Base-by-base conservation (phyloP, 306 rosid species). In the Morella rubra region DNA sequence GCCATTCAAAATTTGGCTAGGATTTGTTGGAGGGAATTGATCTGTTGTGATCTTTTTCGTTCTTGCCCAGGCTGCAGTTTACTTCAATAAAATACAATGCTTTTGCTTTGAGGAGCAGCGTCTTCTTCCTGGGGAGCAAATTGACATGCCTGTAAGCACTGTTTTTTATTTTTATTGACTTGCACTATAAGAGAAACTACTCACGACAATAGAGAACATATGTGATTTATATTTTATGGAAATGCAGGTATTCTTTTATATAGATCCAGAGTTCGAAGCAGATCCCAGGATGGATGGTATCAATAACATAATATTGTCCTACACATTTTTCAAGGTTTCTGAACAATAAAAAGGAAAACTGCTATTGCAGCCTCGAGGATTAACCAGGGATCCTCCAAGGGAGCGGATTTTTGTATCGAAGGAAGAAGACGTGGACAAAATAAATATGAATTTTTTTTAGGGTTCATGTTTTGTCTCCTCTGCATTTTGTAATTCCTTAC, bases 91-190 rank as follows among this genome's bases (percentile, higher is more conserved):
- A 86, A 95, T 95, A 75, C 98, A 95, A 79, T 95, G 98, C 86
- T 95, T 95, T 82, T 95, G 96, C 86, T 95, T 92, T 8, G 97
- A 95, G 85, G 98, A 95, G 92, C 97, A 92, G 77, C 90, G 96
- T 6, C 97, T 95, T 65, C 96, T 90, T 76, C 97, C 98, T 0
- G 97, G 97, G 59, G 97, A 95, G 87, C 93, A 95, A 87, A 92
- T 95, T 71, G 98, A 92, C 85, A 95, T 90, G 97, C 97, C 97
- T 58, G 96, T 91, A 85, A 91, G 97, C 84, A 65, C 55, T 68
- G 58, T 75, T 69, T 49, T 24, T 41, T 32, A 18, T 56, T 19
- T 4, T 37, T 6, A 3, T 5, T 50, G 49, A 19, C 12, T 12
- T 65, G 20, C 8, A 65, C 53, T 52, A 4, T 24, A 20, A 74